These are phyloP conservation scores for Tuctoria greenei DNA, from an alignment of 176 grass and related monocot genomes.

Conservation along the genomic window DNA sequence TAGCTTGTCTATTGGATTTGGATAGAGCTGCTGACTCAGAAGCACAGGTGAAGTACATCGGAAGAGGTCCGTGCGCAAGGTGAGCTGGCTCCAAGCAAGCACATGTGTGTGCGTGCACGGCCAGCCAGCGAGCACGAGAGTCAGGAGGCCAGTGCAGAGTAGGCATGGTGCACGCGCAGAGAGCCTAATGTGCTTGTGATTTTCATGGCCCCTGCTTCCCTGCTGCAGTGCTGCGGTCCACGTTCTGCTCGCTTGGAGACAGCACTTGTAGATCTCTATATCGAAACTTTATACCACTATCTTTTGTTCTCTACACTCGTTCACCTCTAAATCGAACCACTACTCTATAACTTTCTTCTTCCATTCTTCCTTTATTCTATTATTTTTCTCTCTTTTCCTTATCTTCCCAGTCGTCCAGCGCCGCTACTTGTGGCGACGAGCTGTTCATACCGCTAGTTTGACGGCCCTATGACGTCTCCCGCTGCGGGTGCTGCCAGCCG, in stretches of 20 bases:
- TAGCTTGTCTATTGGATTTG: not conserved
- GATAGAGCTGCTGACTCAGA: not conserved
- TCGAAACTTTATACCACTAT: no score
- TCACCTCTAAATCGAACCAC: no score
- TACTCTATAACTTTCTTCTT: no score
- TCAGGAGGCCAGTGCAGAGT: not conserved
- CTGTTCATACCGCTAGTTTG: no score
- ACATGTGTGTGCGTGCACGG: not conserved
- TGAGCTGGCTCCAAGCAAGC: conserved; percentile 25
- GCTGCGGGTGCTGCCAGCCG: no score
- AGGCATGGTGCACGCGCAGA: not conserved
- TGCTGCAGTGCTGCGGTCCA: not conserved
- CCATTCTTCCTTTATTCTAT: no score
- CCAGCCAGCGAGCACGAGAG: not conserved
- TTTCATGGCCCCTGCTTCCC: not conserved
- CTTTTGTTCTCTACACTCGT: no score
- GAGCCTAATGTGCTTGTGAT: not conserved
- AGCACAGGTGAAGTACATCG: not conserved
- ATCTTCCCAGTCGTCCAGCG: no score
- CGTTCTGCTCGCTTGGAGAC: not conserved
- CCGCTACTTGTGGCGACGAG: no score
- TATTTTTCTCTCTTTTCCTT: no score
- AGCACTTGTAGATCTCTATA: no score
- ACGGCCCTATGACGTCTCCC: no score
- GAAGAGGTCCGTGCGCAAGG: not conserved